phyloP scores from a whole-genome alignment of 371 early-diverging fungal genomes.

The Chytridium lagenaria region DNA sequence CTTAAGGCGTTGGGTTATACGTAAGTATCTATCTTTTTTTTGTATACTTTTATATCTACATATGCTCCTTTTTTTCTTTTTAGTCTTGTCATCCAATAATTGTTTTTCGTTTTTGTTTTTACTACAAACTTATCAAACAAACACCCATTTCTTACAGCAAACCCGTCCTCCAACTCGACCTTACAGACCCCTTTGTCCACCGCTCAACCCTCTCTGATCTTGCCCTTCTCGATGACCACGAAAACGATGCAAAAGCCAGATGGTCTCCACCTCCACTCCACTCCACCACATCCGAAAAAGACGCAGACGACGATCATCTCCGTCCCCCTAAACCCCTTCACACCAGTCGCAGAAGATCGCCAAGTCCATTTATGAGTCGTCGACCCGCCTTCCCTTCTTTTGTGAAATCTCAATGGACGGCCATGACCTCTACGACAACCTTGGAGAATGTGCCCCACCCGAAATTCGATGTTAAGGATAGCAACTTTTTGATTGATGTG shows the following conservation, averaged over 20 bases:
- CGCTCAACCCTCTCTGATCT: conserved; percentile 20
- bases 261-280: background rate
- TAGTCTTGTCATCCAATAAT: no score
- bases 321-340: background rate
- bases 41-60: no score
- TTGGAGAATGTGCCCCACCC: background rate
- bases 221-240: conserved; percentile 5
- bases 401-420: background rate
- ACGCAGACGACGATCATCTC: background rate
- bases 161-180: conserved; percentile 25
- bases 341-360: background rate
- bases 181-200: conserved; percentile 25
- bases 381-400: background rate
- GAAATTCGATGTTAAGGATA: conserved; percentile 7
- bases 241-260: background rate
- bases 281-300: no score
- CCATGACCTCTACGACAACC: background rate
- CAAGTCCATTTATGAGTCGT: background rate
- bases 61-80: no score
- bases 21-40: background rate
- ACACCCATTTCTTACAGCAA: background rate
- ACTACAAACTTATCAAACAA: background rate
- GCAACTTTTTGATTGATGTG: conserved; percentile 30
- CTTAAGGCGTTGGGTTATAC: background rate
- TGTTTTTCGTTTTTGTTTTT: background rate